Evolutionary conservation across 371 early-diverging fungal species (phyloP), one percentile per base, ranked within the genome.

Genomic region (Umbelopsis sp.): DNA sequence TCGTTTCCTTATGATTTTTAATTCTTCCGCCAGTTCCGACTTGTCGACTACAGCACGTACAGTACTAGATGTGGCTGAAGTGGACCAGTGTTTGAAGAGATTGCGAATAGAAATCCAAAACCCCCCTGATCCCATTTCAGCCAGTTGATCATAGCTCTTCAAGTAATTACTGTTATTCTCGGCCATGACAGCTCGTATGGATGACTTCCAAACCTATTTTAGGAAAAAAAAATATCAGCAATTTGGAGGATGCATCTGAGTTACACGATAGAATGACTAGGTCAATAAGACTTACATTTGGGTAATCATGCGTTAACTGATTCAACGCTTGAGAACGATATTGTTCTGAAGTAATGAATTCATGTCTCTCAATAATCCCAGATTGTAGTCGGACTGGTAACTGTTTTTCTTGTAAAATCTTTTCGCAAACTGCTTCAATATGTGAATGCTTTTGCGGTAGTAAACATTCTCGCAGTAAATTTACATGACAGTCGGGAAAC

Each of bases 101-200:
- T 80, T 80, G 9, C 75, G 70, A 2, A 83, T 18, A 0, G 77
- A 72, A 22, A 68, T 67, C 81, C 79, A 79, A 63, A 83, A 76
- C n/a, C 80, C 80, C 46, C 76, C 76, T 29, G 79, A 75, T 1
- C 78, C 77, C 69, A 82, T 73, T 3, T 76, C 78, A n/a, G 68
- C 67, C 6, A 88, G 64, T 29, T 77, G 79, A 24, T 76, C 74
- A 66, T 74, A 72, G 18, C 80, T 81, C 16, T 74, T 68, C 10
- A 79, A 3, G 67, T 81, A 88, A 65, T 86, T 84, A 79, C 78
- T 81, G 62, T 85, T 81, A 70, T 85, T 82, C 48, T 88, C 88
- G 14, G 87, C 86, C 51, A 88, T 63, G 11, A 86, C 82, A 2
- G 87, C 87, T 71, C 77, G 71, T 51, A 88, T 78, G 11, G 87